Base-by-base conservation (phyloP, 352 stramenopile genomes). In the Phytophthora meadii region DNA sequence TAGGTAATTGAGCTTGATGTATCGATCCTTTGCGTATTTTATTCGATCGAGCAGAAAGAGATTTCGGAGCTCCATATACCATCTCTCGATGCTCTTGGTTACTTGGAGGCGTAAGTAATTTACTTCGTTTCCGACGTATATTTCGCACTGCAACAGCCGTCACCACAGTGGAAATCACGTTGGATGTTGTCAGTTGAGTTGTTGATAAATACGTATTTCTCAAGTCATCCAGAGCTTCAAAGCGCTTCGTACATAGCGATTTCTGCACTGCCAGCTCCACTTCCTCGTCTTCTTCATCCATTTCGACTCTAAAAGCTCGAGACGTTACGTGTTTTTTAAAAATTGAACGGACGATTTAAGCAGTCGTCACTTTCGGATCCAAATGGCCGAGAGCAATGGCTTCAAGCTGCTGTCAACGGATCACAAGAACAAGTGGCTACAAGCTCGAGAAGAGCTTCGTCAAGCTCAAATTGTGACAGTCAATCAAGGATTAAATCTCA, bases 101-200 rank as follows among this genome's bases (percentile, higher is more conserved):
- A 8, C 45, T 57, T 19, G 34, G 27, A 30, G 52, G 24, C 1
- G 41, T 49, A 19, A 54, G 48, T 25, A 59, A 32, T 22, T 61
- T 69, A 34, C 44, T 44, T 6, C 65, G 32, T 45, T 57, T 67
- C 11, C 41, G 59, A 24, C 19, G 61, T 2, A 25, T 54, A 54
- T 11, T 46, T 36, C 45, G 54, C 30, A 50, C 52, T 15, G 40
- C 22, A 30, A 76, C 53, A 5, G 72, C 68, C 9, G 82, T 92
- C 44, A 90, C 79, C 24, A 83, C 75, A 0, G 80, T 90, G 8
- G 83, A 88, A 32, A 89, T 74, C 51, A 90, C 77, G 50, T 84
- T 89, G 8, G 83, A 88, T 24, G 70, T 81, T 28, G 79, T 88
- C 45, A 90, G 76, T 58, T 87, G 81, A 22, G 71, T 88, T 24